Base-by-base conservation (phyloP, 2,329 filamentous ascomycete species). In the Chaetomiaceae sp. region DNA sequence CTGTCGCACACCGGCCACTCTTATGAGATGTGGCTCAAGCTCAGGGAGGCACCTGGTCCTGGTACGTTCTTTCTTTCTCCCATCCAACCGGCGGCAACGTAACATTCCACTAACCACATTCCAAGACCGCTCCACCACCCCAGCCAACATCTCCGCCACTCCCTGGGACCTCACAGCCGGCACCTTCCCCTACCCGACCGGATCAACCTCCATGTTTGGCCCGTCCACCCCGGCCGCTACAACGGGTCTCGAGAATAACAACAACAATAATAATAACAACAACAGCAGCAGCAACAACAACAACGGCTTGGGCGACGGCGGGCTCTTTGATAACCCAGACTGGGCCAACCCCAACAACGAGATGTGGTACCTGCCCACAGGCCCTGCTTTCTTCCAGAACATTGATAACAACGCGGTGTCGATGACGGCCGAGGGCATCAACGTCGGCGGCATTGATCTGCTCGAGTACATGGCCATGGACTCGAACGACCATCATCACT, bases 401-500 rank as follows among this genome's bases (percentile, higher is more conserved):
- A 75, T 84, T 62, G 79, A 79, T 55, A 81, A 81, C 57, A 75
- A 75, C 30, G 75, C 56, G 6, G 81, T 85, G 9, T 81, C 81
- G 38, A 85, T 85, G 79, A 85, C 82, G 2, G 80, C 82, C 8
- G 82, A 86, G 59, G 82, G 82, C 25, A 79, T 86, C 45, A 85
- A 85, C 60, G 79, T 86, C 2, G 82, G 82, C 9, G 84, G 84
- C 0, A 72, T 86, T 29, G 84, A 87, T 63, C 64, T 87, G 60
- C 74, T 87, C 13, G 84, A 87, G 63, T 85, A 82, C 58, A 85
- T 86, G 81, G 78, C 80, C 7, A 81, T 85, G 77, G 82, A 81
- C 34, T 70, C 72, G 23, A 61, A 59, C 48, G 60, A 61, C 13
- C 50, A 54, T 27, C 45, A 48, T 36, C 33, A 37, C 20, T 61